Evolutionary conservation across 805 yeast species (phyloP).

Genomic region (Lipomyces kockii): DNA sequence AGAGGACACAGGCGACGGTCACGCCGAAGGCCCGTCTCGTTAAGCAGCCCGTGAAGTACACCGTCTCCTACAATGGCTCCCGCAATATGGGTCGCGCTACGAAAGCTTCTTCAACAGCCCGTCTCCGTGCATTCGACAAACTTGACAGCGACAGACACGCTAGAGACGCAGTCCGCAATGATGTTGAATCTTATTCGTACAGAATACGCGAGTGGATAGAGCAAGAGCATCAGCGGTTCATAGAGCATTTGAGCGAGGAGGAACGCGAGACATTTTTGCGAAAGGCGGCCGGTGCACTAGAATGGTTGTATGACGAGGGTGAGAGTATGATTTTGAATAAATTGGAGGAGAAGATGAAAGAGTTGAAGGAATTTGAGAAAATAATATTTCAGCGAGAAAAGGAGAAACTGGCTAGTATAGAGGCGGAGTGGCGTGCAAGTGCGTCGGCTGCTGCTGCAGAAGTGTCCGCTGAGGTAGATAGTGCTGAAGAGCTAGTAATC

Average conservation of each 20-base stretch:
- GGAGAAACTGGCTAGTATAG: slow-evolving; percentile 14
- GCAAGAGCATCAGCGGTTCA: slow-evolving; percentile 48
- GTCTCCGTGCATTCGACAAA: slow-evolving; percentile 57
- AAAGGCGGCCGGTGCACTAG: slow-evolving; percentile 54
- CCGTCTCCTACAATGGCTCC: slow-evolving; percentile 37
- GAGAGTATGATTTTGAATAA: slow-evolving; percentile 54
- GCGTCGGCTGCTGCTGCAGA: slow-evolving; percentile 7
- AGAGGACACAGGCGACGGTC: slow-evolving; percentile 26
- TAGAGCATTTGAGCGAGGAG: slow-evolving; percentile 42
- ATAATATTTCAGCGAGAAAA: slow-evolving; percentile 25
- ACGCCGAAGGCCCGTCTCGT: slow-evolving; percentile 28
- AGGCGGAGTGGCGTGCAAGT: neutral
- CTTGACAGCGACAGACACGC: slow-evolving; percentile 60
- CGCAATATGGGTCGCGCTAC: slow-evolving; percentile 50
- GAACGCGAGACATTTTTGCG: slow-evolving; percentile 36
- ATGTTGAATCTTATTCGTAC: slow-evolving; percentile 75
- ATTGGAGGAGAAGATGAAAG: slow-evolving; percentile 45
- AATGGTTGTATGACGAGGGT: slow-evolving; percentile 80
- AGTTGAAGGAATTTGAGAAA: slow-evolving; percentile 35
- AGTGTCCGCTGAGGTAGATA: slow-evolving; percentile 6
- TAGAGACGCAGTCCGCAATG: slow-evolving; percentile 65
- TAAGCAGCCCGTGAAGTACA: slow-evolving; percentile 37
- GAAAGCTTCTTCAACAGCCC: slow-evolving; percentile 53
- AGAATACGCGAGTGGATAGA: slow-evolving; percentile 64
- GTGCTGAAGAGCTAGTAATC: slow-evolving; percentile 1